A percentile compares a stretch with the other conserved stretches of the same genome.
These are phyloP conservation scores for Polygonum maritimum DNA, from an alignment of 148 eudicot genomes.

Conservation along the genomic window DNA sequence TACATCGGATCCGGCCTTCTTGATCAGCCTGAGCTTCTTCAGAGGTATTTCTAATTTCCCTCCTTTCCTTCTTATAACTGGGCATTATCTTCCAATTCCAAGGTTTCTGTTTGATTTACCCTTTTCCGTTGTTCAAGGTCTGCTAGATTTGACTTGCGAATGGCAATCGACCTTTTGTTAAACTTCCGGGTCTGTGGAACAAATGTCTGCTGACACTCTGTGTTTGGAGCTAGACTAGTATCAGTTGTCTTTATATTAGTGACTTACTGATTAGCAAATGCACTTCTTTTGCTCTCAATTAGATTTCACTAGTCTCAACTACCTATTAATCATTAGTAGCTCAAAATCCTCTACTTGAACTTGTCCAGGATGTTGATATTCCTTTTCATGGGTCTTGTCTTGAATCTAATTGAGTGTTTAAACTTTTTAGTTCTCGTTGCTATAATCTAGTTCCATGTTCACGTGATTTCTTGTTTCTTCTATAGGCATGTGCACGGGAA, in stretches of 20 bases:
- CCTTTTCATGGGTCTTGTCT: neutral
- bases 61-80: neutral
- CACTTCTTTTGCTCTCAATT: neutral
- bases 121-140: no score
- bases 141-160: neutral
- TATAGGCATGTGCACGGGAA: conserved; percentile 91
- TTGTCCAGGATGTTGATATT: neutral
- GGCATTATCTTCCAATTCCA: neutral
- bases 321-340: no score
- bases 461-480: conserved; percentile 2
- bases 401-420: neutral
- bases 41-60: conserved; percentile 34
- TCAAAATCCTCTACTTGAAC: no score
- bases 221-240: neutral
- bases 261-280: neutral
- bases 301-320: neutral
- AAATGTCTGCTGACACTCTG: neutral
- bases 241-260: neutral
- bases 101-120: neutral
- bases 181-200: neutral
- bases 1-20: conserved; percentile 89
- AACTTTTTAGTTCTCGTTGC: neutral
- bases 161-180: neutral
- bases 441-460: neutral
- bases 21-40: conserved; percentile 72